Evolutionary conservation across 129 eudicot genomes (phyloP).

Genomic region (Helianthus annuus): HanXRQr2.0-SUNRISE NC_035442.2:176460333-176460832

Average conservation of each 20-base stretch:
- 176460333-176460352: too few relatives aligned
- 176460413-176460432: too few relatives aligned
- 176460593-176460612: slow-evolving; percentile 19
- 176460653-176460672: slow-evolving; percentile 34
- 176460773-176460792: slow-evolving; percentile 72
- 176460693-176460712: slow-evolving; percentile 14
- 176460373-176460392: too few relatives aligned
- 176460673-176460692: slow-evolving; percentile 26
- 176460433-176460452: not conserved
- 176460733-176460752: slow-evolving; percentile 55
- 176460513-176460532: not conserved
- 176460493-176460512: not conserved
- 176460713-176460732: slow-evolving; percentile 39
- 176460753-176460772: slow-evolving; percentile 67
- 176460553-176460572: not conserved
- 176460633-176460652: slow-evolving; percentile 41
- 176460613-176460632: slow-evolving; percentile 36
- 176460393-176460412: too few relatives aligned
- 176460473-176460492: not conserved
- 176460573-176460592: not conserved
- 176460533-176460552: not conserved
- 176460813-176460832: slow-evolving; percentile 46
- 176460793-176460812: slow-evolving; percentile 77
- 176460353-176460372: too few relatives aligned
- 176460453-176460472: not conserved